Percentiles rank a stretch among this genome's conserved stretches.
Conservation (phyloP, 2,329 filamentous ascomycete species). For the Fusarium austroafricanum region DNA sequence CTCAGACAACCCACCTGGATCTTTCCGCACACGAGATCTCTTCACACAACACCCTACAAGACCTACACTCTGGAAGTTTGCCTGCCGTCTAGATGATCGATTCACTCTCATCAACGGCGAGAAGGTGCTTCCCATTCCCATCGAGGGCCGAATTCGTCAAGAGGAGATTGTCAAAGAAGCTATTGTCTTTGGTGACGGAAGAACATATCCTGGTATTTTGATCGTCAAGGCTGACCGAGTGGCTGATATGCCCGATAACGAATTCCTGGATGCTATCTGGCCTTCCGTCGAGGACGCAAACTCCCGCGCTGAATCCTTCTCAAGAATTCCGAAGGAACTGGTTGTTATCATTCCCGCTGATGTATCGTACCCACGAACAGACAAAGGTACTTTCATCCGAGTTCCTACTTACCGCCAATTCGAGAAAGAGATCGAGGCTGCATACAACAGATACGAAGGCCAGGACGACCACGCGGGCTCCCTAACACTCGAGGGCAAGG, state of each 20-base stretch:
- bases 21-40: constrained; percentile 58
- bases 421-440: constrained; percentile 56
- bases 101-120: constrained; percentile 61
- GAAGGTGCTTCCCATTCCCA: constrained; percentile 59
- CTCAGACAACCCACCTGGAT: constrained; percentile 57
- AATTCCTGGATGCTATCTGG: constrained; percentile 62
- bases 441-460: constrained; percentile 47
- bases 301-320: constrained; percentile 61
- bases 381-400: constrained; percentile 67
- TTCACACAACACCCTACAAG: constrained; percentile 57
- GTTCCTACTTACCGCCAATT: constrained; percentile 61
- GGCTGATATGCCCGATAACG: constrained; percentile 53
- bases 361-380: constrained; percentile 60
- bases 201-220: constrained; percentile 63
- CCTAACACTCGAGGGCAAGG: constrained; percentile 12
- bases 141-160: constrained; percentile 66
- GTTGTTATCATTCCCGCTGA: constrained; percentile 60
- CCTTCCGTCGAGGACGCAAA: constrained; percentile 65
- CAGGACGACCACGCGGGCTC: constrained; percentile 7
- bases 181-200: constrained; percentile 67
- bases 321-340: constrained; percentile 64
- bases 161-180: constrained; percentile 65
- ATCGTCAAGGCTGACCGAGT: constrained; percentile 63
- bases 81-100: constrained; percentile 58
- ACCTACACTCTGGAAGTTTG: constrained; percentile 58